Conservation (phyloP, 495 filamentous ascomycete genomes). For the Xylaria palmicola region DNA sequence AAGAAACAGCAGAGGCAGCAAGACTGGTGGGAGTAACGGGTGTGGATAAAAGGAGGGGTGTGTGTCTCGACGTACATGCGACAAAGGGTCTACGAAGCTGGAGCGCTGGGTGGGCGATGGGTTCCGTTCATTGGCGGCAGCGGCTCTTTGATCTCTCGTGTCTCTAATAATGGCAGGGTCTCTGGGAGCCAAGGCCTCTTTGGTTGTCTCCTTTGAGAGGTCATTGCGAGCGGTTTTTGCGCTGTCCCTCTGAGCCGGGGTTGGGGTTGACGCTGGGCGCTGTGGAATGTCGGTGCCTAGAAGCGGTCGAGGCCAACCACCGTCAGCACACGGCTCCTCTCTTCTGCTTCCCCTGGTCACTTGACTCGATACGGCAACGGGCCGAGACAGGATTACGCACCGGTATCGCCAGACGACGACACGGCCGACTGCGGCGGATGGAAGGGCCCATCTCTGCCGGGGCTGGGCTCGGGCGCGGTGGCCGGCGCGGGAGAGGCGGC, state of each 20-base stretch:
- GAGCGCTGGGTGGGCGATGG: slow-evolving; percentile 20
- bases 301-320: neutral
- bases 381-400: slow-evolving; percentile 7
- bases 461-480: neutral
- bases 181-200: slow-evolving; percentile 5
- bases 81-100: slow-evolving; percentile 45
- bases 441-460: neutral
- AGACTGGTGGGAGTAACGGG: neutral
- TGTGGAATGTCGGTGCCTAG: slow-evolving; percentile 25
- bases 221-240: slow-evolving; percentile 26
- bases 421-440: neutral
- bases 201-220: slow-evolving; percentile 28
- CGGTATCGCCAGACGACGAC: neutral
- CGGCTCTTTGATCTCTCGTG: slow-evolving; percentile 3
- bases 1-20: neutral
- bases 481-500: neutral
- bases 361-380: neutral
- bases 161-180: slow-evolving; percentile 16
- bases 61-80: slow-evolving; percentile 39
- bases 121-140: slow-evolving; percentile 14
- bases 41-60: neutral
- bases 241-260: slow-evolving; percentile 20
- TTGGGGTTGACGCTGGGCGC: slow-evolving; percentile 6
- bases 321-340: slow-evolving; percentile 4
- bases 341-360: neutral